These are phyloP conservation scores for Lodderomyces parapsilosis DNA, from an alignment of 1,139 yeast genomes.

Conservation along the genomic window DNA sequence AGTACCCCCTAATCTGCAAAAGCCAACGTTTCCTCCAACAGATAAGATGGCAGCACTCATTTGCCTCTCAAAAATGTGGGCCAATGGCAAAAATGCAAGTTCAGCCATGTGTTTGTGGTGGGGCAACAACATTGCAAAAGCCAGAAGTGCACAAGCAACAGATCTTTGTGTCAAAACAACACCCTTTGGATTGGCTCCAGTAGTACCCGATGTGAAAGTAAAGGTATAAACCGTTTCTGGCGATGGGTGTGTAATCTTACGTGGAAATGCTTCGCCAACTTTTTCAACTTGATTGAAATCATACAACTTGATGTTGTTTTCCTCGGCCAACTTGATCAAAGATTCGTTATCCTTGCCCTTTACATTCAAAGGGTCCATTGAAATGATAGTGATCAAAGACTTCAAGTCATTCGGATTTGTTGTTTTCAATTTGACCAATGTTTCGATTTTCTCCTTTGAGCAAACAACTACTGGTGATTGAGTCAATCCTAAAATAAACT, in stretches of 20 bases:
- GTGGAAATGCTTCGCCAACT: conserved; percentile 26
- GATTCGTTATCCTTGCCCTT: conserved; percentile 18
- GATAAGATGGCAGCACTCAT: conserved; percentile 27
- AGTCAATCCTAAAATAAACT: conserved; percentile 33
- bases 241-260: conserved; percentile 24
- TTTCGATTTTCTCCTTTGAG: conserved; percentile 29
- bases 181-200: conserved; percentile 43
- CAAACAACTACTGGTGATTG: conserved; percentile 36
- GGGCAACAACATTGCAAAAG: conserved; percentile 12
- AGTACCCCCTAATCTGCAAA: conserved; percentile 43
- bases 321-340: conserved; percentile 23
- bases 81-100: conserved; percentile 31
- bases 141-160: conserved; percentile 24
- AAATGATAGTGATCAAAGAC: conserved; percentile 30
- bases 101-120: conserved; percentile 16
- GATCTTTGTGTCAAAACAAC: conserved; percentile 33
- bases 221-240: conserved; percentile 35
- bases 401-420: conserved; percentile 24
- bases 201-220: conserved; percentile 44
- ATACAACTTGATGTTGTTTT: conserved; percentile 23
- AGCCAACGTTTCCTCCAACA: conserved; percentile 41
- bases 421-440: conserved; percentile 27
- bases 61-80: conserved; percentile 42
- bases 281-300: conserved; percentile 34
- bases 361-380: conserved; percentile 33